These are phyloP conservation scores for Phytopythium delawarense DNA, from an alignment of 352 stramenopile genomes.

Conservation along the genomic window DNA sequence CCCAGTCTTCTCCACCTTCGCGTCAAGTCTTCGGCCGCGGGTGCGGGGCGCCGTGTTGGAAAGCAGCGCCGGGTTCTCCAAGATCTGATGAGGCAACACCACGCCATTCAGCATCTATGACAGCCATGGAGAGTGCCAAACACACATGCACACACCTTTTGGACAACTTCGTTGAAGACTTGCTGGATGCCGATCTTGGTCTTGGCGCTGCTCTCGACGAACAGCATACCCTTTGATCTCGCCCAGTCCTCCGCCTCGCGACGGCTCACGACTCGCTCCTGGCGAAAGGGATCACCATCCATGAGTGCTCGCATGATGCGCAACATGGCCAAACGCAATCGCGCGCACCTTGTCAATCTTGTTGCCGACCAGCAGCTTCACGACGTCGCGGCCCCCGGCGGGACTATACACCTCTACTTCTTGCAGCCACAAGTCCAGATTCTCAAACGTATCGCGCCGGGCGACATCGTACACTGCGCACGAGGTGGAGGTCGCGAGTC, in stretches of 20 bases:
- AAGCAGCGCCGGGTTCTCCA: constrained; percentile 88
- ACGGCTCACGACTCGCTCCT: constrained; percentile 91
- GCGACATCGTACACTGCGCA: constrained; percentile 94
- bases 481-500: neutral
- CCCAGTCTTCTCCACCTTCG: constrained; percentile 51
- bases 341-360: constrained; percentile 89
- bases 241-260: constrained; percentile 96
- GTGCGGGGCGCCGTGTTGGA: constrained; percentile 82
- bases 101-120: neutral
- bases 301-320: neutral
- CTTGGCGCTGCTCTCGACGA: constrained; percentile 97
- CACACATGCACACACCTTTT: constrained; percentile 81
- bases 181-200: constrained; percentile 94
- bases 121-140: no score
- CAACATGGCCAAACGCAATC: neutral
- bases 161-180: constrained; percentile 97
- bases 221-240: constrained; percentile 96
- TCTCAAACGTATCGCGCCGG: constrained; percentile 96
- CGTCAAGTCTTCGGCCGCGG: constrained; percentile 55
- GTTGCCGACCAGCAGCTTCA: constrained; percentile 98
- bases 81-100: constrained; percentile 46
- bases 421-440: constrained; percentile 96
- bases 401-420: constrained; percentile 97
- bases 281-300: constrained; percentile 13
- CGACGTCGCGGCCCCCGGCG: constrained; percentile 92